Conservation (phyloP, 2,329 filamentous ascomycete species). For the Torrubiellomyces zombiae region DNA sequence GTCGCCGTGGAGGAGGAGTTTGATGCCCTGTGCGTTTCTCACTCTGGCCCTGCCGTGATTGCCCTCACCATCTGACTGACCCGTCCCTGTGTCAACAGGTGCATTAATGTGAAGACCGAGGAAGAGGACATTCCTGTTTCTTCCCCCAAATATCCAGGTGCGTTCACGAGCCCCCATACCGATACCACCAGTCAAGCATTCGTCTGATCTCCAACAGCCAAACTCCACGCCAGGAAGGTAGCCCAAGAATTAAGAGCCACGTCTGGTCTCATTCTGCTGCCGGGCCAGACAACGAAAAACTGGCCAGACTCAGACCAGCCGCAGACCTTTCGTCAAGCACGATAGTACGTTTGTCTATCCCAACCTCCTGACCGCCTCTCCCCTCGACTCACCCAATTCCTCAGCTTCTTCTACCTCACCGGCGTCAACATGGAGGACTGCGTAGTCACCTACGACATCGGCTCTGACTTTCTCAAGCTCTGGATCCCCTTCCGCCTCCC, state of each 20-base stretch:
- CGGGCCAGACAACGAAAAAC: slow-evolving; percentile 30
- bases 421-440: slow-evolving; percentile 38
- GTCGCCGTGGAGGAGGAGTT: slow-evolving; percentile 34
- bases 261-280: slow-evolving; percentile 38
- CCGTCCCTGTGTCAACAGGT: too few species aligned
- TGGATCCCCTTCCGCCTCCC: slow-evolving; percentile 58
- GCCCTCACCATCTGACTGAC: slow-evolving; percentile 1
- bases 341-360: slow-evolving; percentile 29
- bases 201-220: slow-evolving; percentile 21
- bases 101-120: too few species aligned
- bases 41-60: too few species aligned
- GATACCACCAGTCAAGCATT: too few species aligned
- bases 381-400: background rate
- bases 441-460: slow-evolving; percentile 39
- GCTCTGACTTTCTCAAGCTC: slow-evolving; percentile 45
- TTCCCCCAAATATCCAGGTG: slow-evolving; percentile 21
- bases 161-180: too few species aligned
- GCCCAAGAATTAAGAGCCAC: slow-evolving; percentile 29
- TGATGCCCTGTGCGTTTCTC: slow-evolving; percentile 31
- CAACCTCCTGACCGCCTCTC: background rate
- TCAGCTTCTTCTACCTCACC: slow-evolving; percentile 41
- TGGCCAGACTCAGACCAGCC: slow-evolving; percentile 44
- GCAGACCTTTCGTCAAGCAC: slow-evolving; percentile 36
- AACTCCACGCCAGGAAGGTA: slow-evolving; percentile 39
- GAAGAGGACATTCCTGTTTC: slow-evolving; percentile 1